These are phyloP conservation scores for Cerioporus squamosus DNA, from an alignment of 1,284 basidiomycete genomes.

Conservation along the genomic window DNA sequence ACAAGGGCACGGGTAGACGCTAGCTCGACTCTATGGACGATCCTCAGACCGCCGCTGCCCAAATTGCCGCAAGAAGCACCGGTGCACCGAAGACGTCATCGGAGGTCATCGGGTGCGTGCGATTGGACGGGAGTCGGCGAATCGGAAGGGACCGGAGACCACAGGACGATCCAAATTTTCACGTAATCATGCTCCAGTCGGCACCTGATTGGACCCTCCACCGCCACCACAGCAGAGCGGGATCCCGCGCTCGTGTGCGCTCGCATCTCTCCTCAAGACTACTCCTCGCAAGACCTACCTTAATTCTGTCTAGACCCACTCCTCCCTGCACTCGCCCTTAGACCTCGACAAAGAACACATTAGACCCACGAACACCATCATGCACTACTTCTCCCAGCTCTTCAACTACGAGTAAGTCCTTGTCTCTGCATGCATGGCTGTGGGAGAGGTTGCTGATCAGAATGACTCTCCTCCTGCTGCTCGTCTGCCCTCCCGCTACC, in stretches of 20 bases:
- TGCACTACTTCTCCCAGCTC: slow-evolving; percentile 81
- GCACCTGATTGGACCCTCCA: slow-evolving; percentile 20
- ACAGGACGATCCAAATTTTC: slow-evolving; percentile 6
- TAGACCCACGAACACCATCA: slow-evolving; percentile 31
- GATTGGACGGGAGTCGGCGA: neutral
- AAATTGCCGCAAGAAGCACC: too few species aligned
- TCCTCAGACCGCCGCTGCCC: too few species aligned
- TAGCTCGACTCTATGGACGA: too few species aligned
- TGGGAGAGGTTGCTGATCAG: slow-evolving; percentile 8
- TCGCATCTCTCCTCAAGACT: slow-evolving; percentile 6
- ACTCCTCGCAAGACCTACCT: slow-evolving; percentile 13
- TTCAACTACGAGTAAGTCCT: slow-evolving; percentile 69
- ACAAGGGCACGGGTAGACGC: too few species aligned
- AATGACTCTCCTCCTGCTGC: slow-evolving; percentile 2
- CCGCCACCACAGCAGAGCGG: slow-evolving; percentile 9
- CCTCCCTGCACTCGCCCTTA: neutral
- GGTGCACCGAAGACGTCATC: slow-evolving; percentile 1
- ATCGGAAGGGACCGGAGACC: slow-evolving; percentile 7
- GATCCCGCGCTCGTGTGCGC: slow-evolving; percentile 22
- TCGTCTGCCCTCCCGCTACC: neutral
- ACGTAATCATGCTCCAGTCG: slow-evolving; percentile 21
- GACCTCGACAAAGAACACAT: neutral
- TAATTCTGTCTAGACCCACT: slow-evolving; percentile 16
- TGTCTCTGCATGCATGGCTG: neutral
- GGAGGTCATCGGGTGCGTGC: neutral